Percentiles rank a stretch among this genome's conserved stretches.
Evolutionary conservation across 169 alveolate genomes (phyloP).

Genomic region (Plasmodium coatneyi): DNA sequence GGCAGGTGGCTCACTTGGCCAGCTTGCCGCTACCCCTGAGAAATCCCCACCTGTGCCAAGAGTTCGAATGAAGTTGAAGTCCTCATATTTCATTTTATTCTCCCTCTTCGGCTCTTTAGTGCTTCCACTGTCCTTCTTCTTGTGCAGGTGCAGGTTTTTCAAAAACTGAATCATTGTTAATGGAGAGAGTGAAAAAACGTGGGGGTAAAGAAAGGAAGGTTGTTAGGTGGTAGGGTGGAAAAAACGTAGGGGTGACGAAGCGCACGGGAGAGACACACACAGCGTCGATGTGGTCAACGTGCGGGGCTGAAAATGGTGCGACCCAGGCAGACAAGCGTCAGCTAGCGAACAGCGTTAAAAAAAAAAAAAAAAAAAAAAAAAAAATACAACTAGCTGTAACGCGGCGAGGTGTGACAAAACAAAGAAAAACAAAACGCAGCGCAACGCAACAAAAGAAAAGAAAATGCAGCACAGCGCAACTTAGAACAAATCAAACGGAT

Average conservation of each 20-base stretch:
- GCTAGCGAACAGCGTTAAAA: background rate
- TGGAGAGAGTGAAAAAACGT: background rate
- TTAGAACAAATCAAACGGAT: background rate
- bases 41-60: conserved; percentile 61
- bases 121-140: conserved; percentile 34
- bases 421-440: background rate
- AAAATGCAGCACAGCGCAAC: background rate
- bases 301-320: background rate
- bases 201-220: background rate
- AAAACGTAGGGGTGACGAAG: background rate
- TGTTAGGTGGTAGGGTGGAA: background rate
- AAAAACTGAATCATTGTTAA: conserved; percentile 34
- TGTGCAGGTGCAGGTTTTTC: conserved; percentile 43
- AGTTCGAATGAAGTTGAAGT: conserved; percentile 70
- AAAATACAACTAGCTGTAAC: background rate
- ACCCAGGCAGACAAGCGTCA: background rate
- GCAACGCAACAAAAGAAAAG: background rate
- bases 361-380: background rate
- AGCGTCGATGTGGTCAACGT: background rate
- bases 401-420: background rate
- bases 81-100: conserved; percentile 71
- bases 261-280: background rate
- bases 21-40: background rate
- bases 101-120: background rate
- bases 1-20: background rate